These are phyloP conservation scores for Eimeria falciformis DNA, from an alignment of 169 alveolate species.

Conservation along the genomic window DNA sequence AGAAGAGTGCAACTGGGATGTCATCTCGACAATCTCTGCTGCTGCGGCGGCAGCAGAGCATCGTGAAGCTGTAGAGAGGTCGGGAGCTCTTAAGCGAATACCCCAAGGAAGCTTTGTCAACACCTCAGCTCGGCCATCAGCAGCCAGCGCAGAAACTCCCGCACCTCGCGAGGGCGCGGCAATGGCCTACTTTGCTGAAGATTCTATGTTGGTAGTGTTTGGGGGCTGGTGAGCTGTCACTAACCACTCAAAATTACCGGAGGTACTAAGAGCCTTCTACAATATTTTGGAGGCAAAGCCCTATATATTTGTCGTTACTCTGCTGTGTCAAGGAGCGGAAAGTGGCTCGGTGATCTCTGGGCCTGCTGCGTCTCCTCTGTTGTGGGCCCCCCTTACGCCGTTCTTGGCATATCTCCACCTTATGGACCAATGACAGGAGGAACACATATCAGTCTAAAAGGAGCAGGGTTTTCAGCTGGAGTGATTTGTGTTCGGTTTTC, in stretches of 20 bases:
- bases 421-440: slow-evolving; percentile 96
- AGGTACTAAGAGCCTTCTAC: background rate
- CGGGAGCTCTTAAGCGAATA: slow-evolving; percentile 19
- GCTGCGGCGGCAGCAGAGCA: slow-evolving; percentile 65
- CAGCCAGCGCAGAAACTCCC: slow-evolving; percentile 22
- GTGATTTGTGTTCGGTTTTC: slow-evolving; percentile 91
- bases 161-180: slow-evolving; percentile 93
- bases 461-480: slow-evolving; percentile 90
- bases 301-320: background rate
- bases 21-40: slow-evolving; percentile 32
- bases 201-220: slow-evolving; percentile 89
- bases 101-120: slow-evolving; percentile 44
- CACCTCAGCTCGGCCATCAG: slow-evolving; percentile 6
- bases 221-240: slow-evolving; percentile 94
- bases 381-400: slow-evolving; percentile 97
- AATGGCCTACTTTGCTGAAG: slow-evolving; percentile 91
- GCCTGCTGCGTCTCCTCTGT: slow-evolving; percentile 92
- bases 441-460: slow-evolving; percentile 87
- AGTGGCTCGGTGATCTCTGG: slow-evolving; percentile 94
- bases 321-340: slow-evolving; percentile 82
- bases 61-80: slow-evolving; percentile 22
- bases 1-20: slow-evolving; percentile 59
- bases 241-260: too few species aligned
- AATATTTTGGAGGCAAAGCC: background rate
- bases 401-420: slow-evolving; percentile 90